These are phyloP conservation scores for Fusarium austroafricanum DNA, from an alignment of 2,329 filamentous ascomycete species.

Conservation along the genomic window DNA sequence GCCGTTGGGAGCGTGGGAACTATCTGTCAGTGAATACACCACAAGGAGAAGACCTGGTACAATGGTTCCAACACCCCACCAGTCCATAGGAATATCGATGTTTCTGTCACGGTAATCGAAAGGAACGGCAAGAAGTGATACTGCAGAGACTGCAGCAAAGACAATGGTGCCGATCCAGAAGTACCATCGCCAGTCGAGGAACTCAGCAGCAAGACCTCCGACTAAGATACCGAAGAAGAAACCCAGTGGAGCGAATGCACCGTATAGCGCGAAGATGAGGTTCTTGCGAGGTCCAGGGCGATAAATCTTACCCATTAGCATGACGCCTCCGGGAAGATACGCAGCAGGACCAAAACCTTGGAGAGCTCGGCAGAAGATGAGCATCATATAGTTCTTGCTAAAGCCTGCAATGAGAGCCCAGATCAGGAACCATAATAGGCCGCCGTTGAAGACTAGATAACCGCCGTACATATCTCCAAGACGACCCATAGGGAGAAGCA, in stretches of 20 bases:
- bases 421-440: constrained; percentile 72
- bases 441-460: constrained; percentile 68
- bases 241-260: constrained; percentile 66
- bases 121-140: constrained; percentile 55
- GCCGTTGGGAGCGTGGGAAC: constrained; percentile 68
- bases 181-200: constrained; percentile 73
- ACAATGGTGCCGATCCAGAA: constrained; percentile 71
- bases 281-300: constrained; percentile 79
- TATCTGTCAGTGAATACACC: constrained; percentile 75
- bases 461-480: constrained; percentile 73
- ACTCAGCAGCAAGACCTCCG: constrained; percentile 71
- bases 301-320: constrained; percentile 75
- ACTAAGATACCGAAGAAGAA: constrained; percentile 75
- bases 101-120: constrained; percentile 47
- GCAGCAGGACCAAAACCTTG: constrained; percentile 80
- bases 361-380: constrained; percentile 78
- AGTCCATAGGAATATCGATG: constrained; percentile 65
- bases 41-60: constrained; percentile 70
- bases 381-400: constrained; percentile 73
- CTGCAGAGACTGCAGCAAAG: constrained; percentile 60
- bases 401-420: constrained; percentile 80
- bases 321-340: constrained; percentile 76
- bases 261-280: constrained; percentile 70
- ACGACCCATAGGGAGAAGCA: constrained; percentile 73
- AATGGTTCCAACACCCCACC: constrained; percentile 65